phyloP scores from a whole-genome alignment of 768 basidiomycete genomes.

The Mycena metata region DNA sequence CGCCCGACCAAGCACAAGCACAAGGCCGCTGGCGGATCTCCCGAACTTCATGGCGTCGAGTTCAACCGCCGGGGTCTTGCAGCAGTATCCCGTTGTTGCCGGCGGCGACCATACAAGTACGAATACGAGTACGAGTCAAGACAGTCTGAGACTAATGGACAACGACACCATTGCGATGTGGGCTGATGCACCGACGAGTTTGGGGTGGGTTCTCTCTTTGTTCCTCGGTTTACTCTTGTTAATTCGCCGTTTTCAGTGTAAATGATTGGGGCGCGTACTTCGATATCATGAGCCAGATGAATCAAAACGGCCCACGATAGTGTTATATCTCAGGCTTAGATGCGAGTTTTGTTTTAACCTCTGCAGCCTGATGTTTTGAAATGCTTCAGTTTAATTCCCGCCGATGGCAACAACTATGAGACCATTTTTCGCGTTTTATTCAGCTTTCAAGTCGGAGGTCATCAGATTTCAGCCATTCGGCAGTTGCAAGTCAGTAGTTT shows the following conservation, averaged over 20 bases:
- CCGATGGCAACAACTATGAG: no score
- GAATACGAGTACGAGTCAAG: neutral
- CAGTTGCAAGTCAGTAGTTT: no score
- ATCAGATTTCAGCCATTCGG: no score
- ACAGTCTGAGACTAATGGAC: conserved; percentile 37
- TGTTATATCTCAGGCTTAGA: no score
- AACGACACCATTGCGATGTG: conserved; percentile 63
- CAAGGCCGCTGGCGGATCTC: neutral
- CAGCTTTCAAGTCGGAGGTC: no score
- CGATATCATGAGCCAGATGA: neutral
- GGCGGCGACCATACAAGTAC: no score
- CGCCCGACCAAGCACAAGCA: neutral
- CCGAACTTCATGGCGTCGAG: neutral
- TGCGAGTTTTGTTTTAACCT: no score
- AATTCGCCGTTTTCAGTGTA: neutral
- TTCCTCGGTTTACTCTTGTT: neutral
- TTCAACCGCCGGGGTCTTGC: neutral
- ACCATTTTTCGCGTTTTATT: no score
- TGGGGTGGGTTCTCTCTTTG: conserved; percentile 54
- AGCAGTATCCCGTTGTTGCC: neutral
- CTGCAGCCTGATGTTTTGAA: no score
- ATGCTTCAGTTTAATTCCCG: no score
- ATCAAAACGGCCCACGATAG: neutral
- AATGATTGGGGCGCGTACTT: conserved; percentile 20
- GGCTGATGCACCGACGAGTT: conserved; percentile 59